Evolutionary conservation across 1,284 basidiomycete species (phyloP), one percentile per base, ranked within the genome.

Genomic region (Trametes polyzona): DNA sequence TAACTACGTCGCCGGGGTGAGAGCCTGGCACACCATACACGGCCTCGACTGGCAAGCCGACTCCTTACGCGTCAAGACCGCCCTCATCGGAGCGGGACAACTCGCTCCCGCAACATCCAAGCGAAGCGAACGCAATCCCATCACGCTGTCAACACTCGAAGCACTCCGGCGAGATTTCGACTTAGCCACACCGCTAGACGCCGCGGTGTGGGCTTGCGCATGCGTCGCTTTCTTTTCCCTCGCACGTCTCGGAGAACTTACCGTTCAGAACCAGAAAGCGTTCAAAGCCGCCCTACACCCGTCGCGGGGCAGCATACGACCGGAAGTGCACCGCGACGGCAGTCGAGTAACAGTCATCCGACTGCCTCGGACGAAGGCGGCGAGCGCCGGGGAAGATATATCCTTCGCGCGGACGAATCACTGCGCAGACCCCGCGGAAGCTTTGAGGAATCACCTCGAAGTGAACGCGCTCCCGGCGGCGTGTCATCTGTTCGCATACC

Each of bases 181-280:
- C 19, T 42, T 58, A 0, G 7, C 17, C 8, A n/a, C 52, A 0
- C 69, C 69, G 0, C 54, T 76, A 0, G 68, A 78, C 32, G 67
- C 69, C 0, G 73, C 76, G 0, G 63, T 73, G 0, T 71, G 54
- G 27, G 67, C 71, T 0, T 77, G 74, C 44, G 62, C 73, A 0
- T 73, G 72, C 0, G 69, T 71, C 0, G 52, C 57, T 10, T 78
- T 79, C 61, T 79, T 65, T 23, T 55, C 61, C 0, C 57, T 66
- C 0, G 68, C 73, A 0, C 52, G 73, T 0, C 14, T 73, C 0
- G 75, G 74, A 0, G 76, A 80, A 47, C 69, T 78, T 42, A 75
- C 73, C 0, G 66, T 78, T 0, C 65, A 52, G 0, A 63, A 17
- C 1, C 61, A 74, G 0, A 54, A 59, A 0, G 49, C 41, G 1